Evolutionary conservation across 2,329 filamentous ascomycete species (phyloP).

Genomic region (Raffaelea deltoideospora): DNA sequence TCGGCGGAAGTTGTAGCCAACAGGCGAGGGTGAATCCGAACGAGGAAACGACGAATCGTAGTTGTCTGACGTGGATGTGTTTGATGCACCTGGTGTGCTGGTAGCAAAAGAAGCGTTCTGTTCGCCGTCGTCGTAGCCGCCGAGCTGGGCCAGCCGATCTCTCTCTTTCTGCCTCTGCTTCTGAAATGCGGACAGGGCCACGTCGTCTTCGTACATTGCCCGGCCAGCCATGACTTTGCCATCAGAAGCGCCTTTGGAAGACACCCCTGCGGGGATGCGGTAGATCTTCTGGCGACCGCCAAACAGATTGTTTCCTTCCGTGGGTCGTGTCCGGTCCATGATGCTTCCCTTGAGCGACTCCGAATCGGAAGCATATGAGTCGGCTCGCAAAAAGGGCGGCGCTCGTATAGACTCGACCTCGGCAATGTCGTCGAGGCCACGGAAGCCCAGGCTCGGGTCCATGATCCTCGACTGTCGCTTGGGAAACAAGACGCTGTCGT

Average conservation of each 20-base stretch:
- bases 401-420: slow-evolving; percentile 72
- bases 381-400: slow-evolving; percentile 39
- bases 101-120: too few relatives aligned
- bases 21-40: slow-evolving; percentile 40
- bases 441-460: slow-evolving; percentile 42
- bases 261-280: slow-evolving; percentile 49
- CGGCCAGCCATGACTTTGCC: slow-evolving; percentile 49
- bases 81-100: too few relatives aligned
- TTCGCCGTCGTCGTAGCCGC: not conserved
- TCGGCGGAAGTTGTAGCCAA: slow-evolving; percentile 57
- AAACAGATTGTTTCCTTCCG: slow-evolving; percentile 85
- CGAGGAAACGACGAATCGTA: slow-evolving; percentile 22
- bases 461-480: slow-evolving; percentile 65
- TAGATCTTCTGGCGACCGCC: slow-evolving; percentile 94
- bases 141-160: slow-evolving; percentile 22
- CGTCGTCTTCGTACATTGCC: slow-evolving; percentile 73
- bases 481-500: slow-evolving; percentile 80
- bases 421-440: slow-evolving; percentile 64
- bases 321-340: slow-evolving; percentile 71
- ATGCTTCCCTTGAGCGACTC: slow-evolving; percentile 51
- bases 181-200: slow-evolving; percentile 71
- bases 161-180: slow-evolving; percentile 50
- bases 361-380: slow-evolving; percentile 56
- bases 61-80: slow-evolving; percentile 20
- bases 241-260: slow-evolving; percentile 24